Evolutionary conservation across 1,284 basidiomycete species (phyloP), one percentile per base, ranked within the genome.

Genomic region (Ustilago loliicola): DNA sequence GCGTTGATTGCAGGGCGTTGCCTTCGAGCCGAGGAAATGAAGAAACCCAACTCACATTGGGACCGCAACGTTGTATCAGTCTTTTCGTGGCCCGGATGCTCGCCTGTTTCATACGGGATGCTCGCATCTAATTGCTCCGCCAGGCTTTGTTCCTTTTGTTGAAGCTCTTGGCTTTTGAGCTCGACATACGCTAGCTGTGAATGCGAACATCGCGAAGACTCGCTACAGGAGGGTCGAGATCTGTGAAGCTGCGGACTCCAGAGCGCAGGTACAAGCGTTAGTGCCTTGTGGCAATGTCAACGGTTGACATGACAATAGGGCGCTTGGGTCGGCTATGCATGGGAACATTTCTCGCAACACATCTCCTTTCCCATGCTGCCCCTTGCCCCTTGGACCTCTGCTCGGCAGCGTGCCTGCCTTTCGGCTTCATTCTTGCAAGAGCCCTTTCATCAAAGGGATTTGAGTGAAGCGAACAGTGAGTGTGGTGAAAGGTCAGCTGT

Each of bases 241-340:
- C 9, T 15, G 11, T 11, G 11, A 11, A 34, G 5, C 11, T 34
- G 7, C 5, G 7, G 5, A 11, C 5, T 11, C 32, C 40, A 42
- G n/a, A 47, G 45, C 23, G 45, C 45, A 47, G 45, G 45, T 4
- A 47, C 45, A 23, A 47, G 45, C n/a, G 7, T 23, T 47, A 17
- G 45, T 8, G 8, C 4, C 23, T n/a, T n/a, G 40, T 42, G 40
- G 15, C 7, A 42, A 19, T 21, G 40, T 42, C 40, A 5, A 19
- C 6, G 17, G n/a, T 15, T n/a, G 45, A 6, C n/a, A 9, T 8
- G n/a, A 23, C 45, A 47, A 3, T 23, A 3, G 11, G 17, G n/a
- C 7, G 45, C 45, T 47, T n/a, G 17, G 45, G 34, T 51, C 62
- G 48, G 48, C 62, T 42, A 66, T 66, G 58, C 58, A 66, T 36